phyloP scores from a whole-genome alignment of 306 rosid species.

The Acacia acuminata region DNA sequence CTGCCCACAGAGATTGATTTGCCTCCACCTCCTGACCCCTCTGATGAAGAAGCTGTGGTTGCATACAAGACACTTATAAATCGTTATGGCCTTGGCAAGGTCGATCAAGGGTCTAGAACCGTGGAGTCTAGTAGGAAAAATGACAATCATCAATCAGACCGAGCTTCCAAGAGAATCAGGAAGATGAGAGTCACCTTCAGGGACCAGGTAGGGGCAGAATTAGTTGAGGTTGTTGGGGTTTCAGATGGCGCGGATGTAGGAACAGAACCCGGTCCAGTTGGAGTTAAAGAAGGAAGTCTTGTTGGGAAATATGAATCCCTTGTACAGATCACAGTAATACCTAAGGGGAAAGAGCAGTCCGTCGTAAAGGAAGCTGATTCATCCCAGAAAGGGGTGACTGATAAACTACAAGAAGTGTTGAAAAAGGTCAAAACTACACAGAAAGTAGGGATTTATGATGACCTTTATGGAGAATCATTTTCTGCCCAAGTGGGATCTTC shows the following conservation, averaged over 20 bases:
- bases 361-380: constrained; percentile 54
- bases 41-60: constrained; percentile 90
- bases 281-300: constrained; percentile 96
- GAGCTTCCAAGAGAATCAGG: constrained; percentile 71
- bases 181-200: constrained; percentile 82
- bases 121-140: constrained; percentile 39
- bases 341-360: constrained; percentile 85
- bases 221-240: constrained; percentile 85
- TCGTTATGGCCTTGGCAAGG: constrained; percentile 75
- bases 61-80: constrained; percentile 83
- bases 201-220: constrained; percentile 95
- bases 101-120: constrained; percentile 49
- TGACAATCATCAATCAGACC: constrained; percentile 48
- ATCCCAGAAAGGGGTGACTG: constrained; percentile 85
- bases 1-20: constrained; percentile 62
- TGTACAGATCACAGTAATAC: constrained; percentile 86
- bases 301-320: constrained; percentile 96
- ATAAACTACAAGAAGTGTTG: constrained; percentile 84
- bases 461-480: constrained; percentile 85
- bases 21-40: constrained; percentile 88
- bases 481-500: constrained; percentile 85
- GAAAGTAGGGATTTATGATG: constrained; percentile 81
- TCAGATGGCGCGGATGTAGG: constrained; percentile 96
- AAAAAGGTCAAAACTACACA: constrained; percentile 72
- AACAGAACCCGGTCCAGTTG: constrained; percentile 95